Base-by-base conservation (phyloP, 495 filamentous ascomycete species). In the Haplographium delicatum region DNA sequence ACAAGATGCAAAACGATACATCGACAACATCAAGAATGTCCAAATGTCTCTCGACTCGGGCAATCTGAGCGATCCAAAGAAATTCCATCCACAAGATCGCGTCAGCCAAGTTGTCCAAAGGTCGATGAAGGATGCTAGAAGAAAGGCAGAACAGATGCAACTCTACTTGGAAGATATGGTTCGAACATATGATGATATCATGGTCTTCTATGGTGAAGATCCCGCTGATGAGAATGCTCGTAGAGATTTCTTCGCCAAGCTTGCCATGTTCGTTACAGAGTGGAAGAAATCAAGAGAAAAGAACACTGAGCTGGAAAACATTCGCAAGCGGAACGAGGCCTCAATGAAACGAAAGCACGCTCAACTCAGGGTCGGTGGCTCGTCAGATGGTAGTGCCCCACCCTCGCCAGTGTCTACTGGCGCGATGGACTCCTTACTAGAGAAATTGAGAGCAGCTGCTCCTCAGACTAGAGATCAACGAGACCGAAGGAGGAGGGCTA, bases 121-220 rank as follows among this genome's bases (percentile, higher is more conserved):
- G 27, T 86, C 80, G 51, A 95, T 98, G 89, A 96, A 96, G 67
- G 94, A 98, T 57, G 94, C 93, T 30, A 72, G 93, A 53, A 77
- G 91, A 59, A 98, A 98, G 75, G 89, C 93, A 10, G 93, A 96
- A 66, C 94, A 96, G 72, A 83, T 98, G 82, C 77, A 89, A 61
- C 73, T 97, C 22, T 96, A 95, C 64, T 70, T 97, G 15, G 91
- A 96, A 53, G 89, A 95, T 60, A 96, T 96, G 90, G 70, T 78
- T 43, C 81, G 86, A 56, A 84, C 85, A 4, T 97, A 91, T 69
- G 87, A 96, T 56, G 89, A 96, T 66, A 95, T 97, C 53, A 89
- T 98, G 83, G 78, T 83, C 18, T 96, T 96, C 71, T 98, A 95
- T 63, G 93, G 93, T 49, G 93, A 98, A 68, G 94, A 98, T 63